A percentile compares a stretch with the other conserved stretches of the same genome.
These are phyloP conservation scores for Scleromitrula shiraiana DNA, from an alignment of 2,329 filamentous ascomycete species.

Conservation along the genomic window DNA sequence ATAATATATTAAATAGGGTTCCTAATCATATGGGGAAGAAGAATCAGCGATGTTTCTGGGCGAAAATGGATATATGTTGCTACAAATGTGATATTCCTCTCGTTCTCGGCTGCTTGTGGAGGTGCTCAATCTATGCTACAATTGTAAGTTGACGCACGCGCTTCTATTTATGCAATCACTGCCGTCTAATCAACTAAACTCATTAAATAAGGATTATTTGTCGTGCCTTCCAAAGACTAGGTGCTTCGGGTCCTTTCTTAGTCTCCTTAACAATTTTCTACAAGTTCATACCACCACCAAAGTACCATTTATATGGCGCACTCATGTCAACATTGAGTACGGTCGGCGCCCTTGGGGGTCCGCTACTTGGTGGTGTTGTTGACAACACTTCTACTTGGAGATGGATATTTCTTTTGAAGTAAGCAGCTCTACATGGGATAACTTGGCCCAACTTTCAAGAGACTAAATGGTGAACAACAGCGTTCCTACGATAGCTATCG, in stretches of 20 bases:
- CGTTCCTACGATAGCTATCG: neutral
- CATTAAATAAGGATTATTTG: slow-evolving; percentile 5
- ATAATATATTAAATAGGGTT: neutral
- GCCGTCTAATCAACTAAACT: neutral
- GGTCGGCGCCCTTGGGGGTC: slow-evolving; percentile 20
- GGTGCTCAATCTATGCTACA: neutral
- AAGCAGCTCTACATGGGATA: neutral
- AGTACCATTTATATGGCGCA: slow-evolving; percentile 34
- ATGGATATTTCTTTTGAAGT: slow-evolving; percentile 17
- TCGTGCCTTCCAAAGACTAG: slow-evolving; percentile 34
- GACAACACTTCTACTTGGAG: slow-evolving; percentile 30
- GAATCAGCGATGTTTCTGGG: neutral
- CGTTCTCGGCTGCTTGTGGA: neutral
- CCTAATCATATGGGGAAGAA: neutral
- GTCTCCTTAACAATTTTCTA: slow-evolving; percentile 41
- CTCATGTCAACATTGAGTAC: slow-evolving; percentile 9
- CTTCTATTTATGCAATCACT: too few species aligned
- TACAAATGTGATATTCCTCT: neutral
- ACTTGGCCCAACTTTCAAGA: neutral
- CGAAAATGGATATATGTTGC: neutral
- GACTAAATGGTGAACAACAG: neutral
- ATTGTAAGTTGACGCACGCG: too few species aligned
- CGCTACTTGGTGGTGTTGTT: slow-evolving; percentile 28
- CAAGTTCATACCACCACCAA: slow-evolving; percentile 40
- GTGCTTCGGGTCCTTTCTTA: slow-evolving; percentile 37